Evolutionary conservation across 805 yeast genomes (phyloP).

Genomic region (Candida xiaguanensis): DNA sequence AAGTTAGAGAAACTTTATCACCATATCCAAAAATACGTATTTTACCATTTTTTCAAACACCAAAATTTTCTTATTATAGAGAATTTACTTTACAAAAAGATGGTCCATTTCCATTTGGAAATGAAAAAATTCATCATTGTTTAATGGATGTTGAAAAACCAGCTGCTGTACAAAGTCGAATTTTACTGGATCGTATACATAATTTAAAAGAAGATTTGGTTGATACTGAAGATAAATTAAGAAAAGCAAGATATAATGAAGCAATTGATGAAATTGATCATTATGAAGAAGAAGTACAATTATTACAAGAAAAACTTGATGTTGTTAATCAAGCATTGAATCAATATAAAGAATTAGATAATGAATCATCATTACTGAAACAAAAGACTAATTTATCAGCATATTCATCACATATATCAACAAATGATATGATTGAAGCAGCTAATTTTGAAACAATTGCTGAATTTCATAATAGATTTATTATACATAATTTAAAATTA

Average conservation of each 20-base stretch:
- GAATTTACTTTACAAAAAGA: slow-evolving; percentile 44
- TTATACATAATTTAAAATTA: slow-evolving; percentile 66
- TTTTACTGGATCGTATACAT: slow-evolving; percentile 30
- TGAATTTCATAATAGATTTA: slow-evolving; percentile 63
- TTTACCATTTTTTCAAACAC: slow-evolving; percentile 48
- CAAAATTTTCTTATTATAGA: slow-evolving; percentile 58
- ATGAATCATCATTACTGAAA: slow-evolving; percentile 9
- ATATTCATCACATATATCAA: slow-evolving; percentile 27
- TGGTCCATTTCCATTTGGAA: slow-evolving; percentile 57
- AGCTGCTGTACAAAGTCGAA: slow-evolving; percentile 47
- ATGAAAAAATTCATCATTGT: slow-evolving; percentile 64
- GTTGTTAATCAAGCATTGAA: slow-evolving; percentile 24
- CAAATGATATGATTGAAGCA: slow-evolving; percentile 22
- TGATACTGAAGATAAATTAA: slow-evolving; percentile 19
- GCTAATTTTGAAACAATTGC: slow-evolving; percentile 19
- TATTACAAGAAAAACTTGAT: slow-evolving; percentile 19
- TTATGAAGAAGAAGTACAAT: slow-evolving; percentile 9
- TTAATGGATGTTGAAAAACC: slow-evolving; percentile 51
- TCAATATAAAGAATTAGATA: slow-evolving; percentile 15
- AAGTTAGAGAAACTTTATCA: slow-evolving; percentile 40
- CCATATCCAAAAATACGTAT: slow-evolving; percentile 42
- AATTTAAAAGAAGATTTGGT: slow-evolving; percentile 24
- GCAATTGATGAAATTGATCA: slow-evolving; percentile 9
- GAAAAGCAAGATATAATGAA: slow-evolving; percentile 14
- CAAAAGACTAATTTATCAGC: slow-evolving; percentile 21